Conservation (phyloP, 2,329 filamentous ascomycete species). For the Botrytis cinerea region DNA sequence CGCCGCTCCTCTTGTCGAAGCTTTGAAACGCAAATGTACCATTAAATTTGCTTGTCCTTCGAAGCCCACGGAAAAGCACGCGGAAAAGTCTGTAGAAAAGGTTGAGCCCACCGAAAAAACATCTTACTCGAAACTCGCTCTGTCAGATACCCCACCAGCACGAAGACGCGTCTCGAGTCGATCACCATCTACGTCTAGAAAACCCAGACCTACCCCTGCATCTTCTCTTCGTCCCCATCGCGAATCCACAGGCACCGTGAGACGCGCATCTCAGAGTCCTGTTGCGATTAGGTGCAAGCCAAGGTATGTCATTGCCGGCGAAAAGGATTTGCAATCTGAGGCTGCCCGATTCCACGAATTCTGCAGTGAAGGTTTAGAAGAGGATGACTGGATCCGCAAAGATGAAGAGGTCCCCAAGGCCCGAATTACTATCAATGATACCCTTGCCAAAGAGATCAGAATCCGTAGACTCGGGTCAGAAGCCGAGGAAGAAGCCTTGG, state of each 20-base stretch:
- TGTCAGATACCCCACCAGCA: conserved; percentile 30
- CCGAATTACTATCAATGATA: conserved; percentile 86
- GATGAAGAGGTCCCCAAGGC: conserved; percentile 56
- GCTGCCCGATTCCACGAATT: conserved; percentile 83
- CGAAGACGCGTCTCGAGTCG: conserved; percentile 29
- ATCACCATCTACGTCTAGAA: conserved; percentile 39
- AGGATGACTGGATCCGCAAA: conserved; percentile 86
- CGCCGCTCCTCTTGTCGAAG: conserved; percentile 38
- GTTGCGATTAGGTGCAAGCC: conserved; percentile 43
- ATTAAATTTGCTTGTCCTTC: conserved; percentile 78
- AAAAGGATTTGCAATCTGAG: conserved; percentile 45
- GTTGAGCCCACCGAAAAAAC: conserved; percentile 18
- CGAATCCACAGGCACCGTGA: conserved; percentile 36
- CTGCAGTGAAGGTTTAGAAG: conserved; percentile 75
- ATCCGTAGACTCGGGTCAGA: conserved; percentile 86
- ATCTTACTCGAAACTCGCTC: not conserved
- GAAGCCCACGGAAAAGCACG: conserved; percentile 46
- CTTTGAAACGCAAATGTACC: conserved; percentile 56
- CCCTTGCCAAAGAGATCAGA: conserved; percentile 82
- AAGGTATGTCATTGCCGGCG: conserved; percentile 40
- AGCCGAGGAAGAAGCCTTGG: conserved; percentile 84
- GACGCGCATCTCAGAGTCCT: conserved; percentile 46
- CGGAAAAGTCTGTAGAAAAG: not conserved
- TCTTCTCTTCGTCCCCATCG: conserved; percentile 29
- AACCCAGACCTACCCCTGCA: conserved; percentile 31